A percentile compares a stretch with the other conserved stretches of the same genome.
These are phyloP conservation scores for Cryphonectria carpinicola DNA, from an alignment of 2,329 filamentous ascomycete genomes.

Conservation along the genomic window DNA sequence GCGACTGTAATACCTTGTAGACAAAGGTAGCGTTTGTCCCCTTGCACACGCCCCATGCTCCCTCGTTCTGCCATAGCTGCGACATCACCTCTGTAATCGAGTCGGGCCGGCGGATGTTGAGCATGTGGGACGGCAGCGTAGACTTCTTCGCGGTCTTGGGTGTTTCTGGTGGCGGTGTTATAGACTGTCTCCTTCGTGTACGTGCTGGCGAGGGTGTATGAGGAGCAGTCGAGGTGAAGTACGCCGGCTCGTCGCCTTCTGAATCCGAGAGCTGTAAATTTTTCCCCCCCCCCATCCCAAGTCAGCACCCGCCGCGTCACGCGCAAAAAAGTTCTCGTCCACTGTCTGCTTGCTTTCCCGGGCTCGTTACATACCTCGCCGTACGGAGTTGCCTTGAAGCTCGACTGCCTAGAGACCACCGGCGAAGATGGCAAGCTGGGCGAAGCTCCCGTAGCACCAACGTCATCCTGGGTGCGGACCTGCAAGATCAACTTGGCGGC, in stretches of 20 bases:
- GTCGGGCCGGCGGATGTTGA: slow-evolving; percentile 74
- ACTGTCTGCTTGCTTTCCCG: not conserved
- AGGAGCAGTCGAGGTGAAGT: slow-evolving; percentile 73
- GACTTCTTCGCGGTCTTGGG: slow-evolving; percentile 42
- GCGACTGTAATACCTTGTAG: slow-evolving; percentile 82
- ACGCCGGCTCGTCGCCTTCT: slow-evolving; percentile 78
- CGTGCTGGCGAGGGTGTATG: slow-evolving; percentile 57
- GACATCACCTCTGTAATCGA: slow-evolving; percentile 85
- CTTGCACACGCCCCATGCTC: slow-evolving; percentile 93
- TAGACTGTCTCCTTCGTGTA: slow-evolving; percentile 39
- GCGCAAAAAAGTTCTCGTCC: not conserved
- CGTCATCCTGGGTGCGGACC: slow-evolving; percentile 63
- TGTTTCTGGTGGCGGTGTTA: slow-evolving; percentile 38
- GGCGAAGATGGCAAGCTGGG: slow-evolving; percentile 23
- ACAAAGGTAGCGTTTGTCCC: slow-evolving; percentile 90
- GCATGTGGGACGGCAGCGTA: slow-evolving; percentile 57
- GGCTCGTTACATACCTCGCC: slow-evolving; percentile 34
- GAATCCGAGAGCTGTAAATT: slow-evolving; percentile 57
- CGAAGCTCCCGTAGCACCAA: slow-evolving; percentile 41
- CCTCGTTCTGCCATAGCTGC: slow-evolving; percentile 87
- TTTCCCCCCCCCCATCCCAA: not conserved
- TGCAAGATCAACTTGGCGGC: slow-evolving; percentile 94
- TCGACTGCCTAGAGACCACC: slow-evolving; percentile 24
- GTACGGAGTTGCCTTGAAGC: slow-evolving; percentile 32
- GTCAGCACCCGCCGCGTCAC: slow-evolving; percentile 7